These are phyloP conservation scores for Oenanthe javanica DNA, from an alignment of 140 eudicot genomes.

Conservation along the genomic window DNA sequence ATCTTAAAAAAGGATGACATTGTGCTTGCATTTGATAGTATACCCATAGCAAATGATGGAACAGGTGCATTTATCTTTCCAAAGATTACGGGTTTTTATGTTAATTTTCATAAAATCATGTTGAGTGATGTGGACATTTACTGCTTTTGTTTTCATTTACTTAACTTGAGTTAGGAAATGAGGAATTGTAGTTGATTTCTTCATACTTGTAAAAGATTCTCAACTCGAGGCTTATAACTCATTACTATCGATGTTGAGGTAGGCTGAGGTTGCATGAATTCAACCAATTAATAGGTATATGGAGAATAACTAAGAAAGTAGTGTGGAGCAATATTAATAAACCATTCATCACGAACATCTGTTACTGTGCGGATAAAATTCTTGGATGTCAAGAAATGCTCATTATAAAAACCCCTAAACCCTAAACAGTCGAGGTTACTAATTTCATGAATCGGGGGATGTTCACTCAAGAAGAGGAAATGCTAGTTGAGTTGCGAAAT, in stretches of 20 bases:
- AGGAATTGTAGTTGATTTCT: background rate
- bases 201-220: background rate
- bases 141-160: background rate
- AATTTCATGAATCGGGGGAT: too few species aligned
- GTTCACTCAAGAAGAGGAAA: too few species aligned
- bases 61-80: conserved; percentile 44
- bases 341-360: too few species aligned
- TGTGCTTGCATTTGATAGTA: conserved; percentile 81
- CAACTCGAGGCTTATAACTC: background rate
- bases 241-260: background rate
- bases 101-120: background rate
- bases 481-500: too few species aligned
- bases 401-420: too few species aligned
- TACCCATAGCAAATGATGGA: conserved; percentile 92
- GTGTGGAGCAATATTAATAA: too few species aligned
- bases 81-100: background rate
- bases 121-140: background rate
- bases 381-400: too few species aligned
- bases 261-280: background rate
- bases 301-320: background rate
- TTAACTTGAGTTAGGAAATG: background rate
- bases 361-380: too few species aligned
- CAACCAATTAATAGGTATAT: background rate
- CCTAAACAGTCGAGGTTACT: too few species aligned
- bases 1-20: conserved; percentile 82